Evolutionary conservation across 106 monocot species (phyloP).

Genomic region (Apostasia ramifera): DNA sequence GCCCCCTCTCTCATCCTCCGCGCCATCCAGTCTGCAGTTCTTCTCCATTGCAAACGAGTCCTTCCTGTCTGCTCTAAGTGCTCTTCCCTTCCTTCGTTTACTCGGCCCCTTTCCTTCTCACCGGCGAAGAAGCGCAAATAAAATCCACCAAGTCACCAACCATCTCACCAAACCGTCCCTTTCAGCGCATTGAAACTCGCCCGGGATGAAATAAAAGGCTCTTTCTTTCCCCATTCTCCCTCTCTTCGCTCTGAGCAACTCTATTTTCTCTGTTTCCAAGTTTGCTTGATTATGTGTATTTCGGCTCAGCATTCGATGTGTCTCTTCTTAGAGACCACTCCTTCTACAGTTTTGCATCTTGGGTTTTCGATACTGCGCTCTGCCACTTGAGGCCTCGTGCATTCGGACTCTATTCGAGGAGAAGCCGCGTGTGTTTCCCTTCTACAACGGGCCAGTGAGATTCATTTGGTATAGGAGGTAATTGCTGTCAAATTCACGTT

Average conservation of each 20-base stretch:
- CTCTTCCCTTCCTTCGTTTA: neutral
- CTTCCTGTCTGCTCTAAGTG: neutral
- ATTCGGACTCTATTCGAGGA: neutral
- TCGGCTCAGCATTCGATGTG: neutral
- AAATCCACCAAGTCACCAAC: neutral
- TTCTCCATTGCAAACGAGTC: slow-evolving; percentile 7
- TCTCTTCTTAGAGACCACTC: neutral
- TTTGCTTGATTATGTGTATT: neutral
- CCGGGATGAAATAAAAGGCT: neutral
- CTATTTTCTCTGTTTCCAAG: neutral
- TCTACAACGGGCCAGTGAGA: too few species aligned
- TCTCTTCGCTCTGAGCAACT: neutral
- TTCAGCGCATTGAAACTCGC: neutral
- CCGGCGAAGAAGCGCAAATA: neutral
- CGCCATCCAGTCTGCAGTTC: neutral
- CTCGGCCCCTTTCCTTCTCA: slow-evolving; percentile 2
- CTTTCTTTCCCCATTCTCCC: neutral
- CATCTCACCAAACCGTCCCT: slow-evolving; percentile 1
- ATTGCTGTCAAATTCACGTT: too few species aligned
- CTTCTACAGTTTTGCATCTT: slow-evolving; percentile 2
- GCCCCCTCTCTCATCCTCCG: slow-evolving; percentile 9
- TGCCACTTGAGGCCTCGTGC: slow-evolving; percentile 9
- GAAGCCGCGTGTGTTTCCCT: neutral
- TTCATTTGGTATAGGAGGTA: too few species aligned
- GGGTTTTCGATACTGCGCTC: neutral